These are phyloP conservation scores for Arabidopsis thaliana DNA, from an alignment of 345 rosid genomes.

Conservation along the genomic window TAIR10.1 NC_003075.7:13139501-13140000, in stretches of 20 bases:
- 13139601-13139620: conserved; percentile 89
- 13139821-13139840: background rate
- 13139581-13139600: conserved; percentile 81
- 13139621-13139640: conserved; percentile 94
- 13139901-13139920: background rate
- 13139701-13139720: conserved; percentile 82
- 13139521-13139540: background rate
- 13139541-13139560: conserved; percentile 75
- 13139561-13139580: conserved; percentile 91
- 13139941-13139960: background rate
- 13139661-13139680: conserved; percentile 78
- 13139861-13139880: background rate
- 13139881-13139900: background rate
- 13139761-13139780: conserved; percentile 90
- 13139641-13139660: conserved; percentile 91
- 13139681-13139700: conserved; percentile 83
- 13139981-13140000: conserved; percentile 78
- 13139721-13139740: conserved; percentile 83
- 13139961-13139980: conserved; percentile 71
- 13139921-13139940: background rate
- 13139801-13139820: background rate
- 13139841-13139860: background rate
- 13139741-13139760: conserved; percentile 73
- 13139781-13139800: background rate
- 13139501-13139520: background rate